Percentiles rank a stretch among this genome's conserved stretches.
These are phyloP conservation scores for Colletotrichum shisoi DNA, from an alignment of 2,329 filamentous ascomycete genomes.

Conservation along the genomic window DNA sequence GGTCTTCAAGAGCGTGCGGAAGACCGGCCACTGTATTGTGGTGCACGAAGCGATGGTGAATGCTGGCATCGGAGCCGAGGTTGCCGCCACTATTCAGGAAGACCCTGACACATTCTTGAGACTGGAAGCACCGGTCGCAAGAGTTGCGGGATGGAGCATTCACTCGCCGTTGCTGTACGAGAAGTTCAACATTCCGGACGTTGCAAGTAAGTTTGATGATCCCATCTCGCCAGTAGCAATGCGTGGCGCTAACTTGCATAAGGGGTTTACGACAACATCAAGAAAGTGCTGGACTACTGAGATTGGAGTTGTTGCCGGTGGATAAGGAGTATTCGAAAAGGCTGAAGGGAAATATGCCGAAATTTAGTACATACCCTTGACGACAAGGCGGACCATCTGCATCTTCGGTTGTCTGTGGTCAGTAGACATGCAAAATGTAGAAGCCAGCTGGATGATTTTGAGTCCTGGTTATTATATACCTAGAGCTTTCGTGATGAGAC, in stretches of 20 bases:
- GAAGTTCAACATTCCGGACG: conserved; percentile 82
- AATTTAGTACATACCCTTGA: conserved; percentile 29
- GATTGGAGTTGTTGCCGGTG: not conserved
- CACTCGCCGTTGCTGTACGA: conserved; percentile 83
- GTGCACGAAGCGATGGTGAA: conserved; percentile 95
- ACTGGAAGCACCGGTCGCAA: conserved; percentile 83
- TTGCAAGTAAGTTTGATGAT: conserved; percentile 72
- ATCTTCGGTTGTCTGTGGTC: not conserved
- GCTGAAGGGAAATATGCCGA: not conserved
- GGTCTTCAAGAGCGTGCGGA: conserved; percentile 81
- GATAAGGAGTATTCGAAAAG: not conserved
- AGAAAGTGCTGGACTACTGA: conserved; percentile 71
- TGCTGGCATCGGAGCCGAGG: conserved; percentile 85
- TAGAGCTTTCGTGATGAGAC: conserved; percentile 7
- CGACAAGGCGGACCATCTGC: not conserved
- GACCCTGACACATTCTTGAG: conserved; percentile 76
- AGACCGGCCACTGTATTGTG: conserved; percentile 85
- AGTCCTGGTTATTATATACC: not conserved
- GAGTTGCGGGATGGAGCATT: conserved; percentile 89
- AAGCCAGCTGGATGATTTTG: not conserved
- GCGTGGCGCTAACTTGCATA: conserved; percentile 43
- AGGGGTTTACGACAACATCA: conserved; percentile 78
- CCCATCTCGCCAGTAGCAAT: no score
- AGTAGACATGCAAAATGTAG: not conserved
- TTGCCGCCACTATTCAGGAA: conserved; percentile 88